These are phyloP conservation scores for Jackrogersella multiformis DNA, from an alignment of 495 filamentous ascomycete genomes.

Conservation along the genomic window DNA sequence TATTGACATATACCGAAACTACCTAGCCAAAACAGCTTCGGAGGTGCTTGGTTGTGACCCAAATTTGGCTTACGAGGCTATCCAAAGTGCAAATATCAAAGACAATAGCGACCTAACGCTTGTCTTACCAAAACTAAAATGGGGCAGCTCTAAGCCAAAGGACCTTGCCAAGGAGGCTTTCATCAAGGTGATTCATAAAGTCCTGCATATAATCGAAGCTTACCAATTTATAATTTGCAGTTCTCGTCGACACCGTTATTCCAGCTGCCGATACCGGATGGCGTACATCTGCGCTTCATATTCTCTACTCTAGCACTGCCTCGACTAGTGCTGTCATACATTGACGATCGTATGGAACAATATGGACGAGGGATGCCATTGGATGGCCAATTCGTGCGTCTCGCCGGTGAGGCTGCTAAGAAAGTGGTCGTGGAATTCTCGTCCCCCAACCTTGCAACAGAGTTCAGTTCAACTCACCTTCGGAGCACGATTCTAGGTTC, in stretches of 20 bases:
- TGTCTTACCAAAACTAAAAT: constrained; percentile 8
- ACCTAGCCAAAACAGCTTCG: not conserved
- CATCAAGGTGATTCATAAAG: not conserved
- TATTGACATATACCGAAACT: not conserved
- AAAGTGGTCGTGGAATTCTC: constrained; percentile 4
- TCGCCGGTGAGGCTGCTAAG: not conserved
- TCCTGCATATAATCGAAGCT: not conserved
- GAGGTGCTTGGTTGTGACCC: not conserved
- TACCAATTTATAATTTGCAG: not conserved
- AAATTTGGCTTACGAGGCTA: constrained; percentile 5
- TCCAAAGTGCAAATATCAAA: not conserved
- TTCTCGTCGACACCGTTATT: not conserved
- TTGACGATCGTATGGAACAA: not conserved
- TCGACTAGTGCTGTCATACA: not conserved
- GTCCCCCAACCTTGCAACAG: not conserved
- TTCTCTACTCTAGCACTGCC: constrained; percentile 1
- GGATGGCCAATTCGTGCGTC: not conserved
- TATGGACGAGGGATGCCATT: not conserved
- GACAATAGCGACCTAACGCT: constrained; percentile 7
- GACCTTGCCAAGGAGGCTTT: constrained; percentile 2
- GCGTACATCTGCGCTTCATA: constrained; percentile 1
- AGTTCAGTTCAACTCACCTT: not conserved
- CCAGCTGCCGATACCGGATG: not conserved
- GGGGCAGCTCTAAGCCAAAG: not conserved
- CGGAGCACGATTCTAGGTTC: constrained; percentile 1